These are phyloP conservation scores for Rhodofomes roseus DNA, from an alignment of 1,284 basidiomycete species.

Conservation along the genomic window DNA sequence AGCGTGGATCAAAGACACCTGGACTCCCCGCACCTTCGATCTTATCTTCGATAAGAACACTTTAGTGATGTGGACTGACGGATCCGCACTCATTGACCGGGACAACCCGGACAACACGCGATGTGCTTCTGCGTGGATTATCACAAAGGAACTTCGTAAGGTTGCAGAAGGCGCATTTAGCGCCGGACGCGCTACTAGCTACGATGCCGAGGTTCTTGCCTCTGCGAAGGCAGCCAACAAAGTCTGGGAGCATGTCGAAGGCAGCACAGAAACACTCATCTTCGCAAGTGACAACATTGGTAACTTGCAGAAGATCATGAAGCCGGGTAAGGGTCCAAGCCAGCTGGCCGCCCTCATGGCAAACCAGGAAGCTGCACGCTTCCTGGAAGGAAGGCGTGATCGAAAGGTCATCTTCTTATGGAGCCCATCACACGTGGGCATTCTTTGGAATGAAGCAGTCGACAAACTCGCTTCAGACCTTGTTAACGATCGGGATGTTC, in stretches of 20 bases:
- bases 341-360: background rate
- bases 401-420: background rate
- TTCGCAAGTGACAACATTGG: background rate
- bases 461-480: background rate
- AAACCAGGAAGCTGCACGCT: no score
- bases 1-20: background rate
- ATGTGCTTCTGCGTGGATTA: background rate
- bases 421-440: background rate
- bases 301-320: background rate
- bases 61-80: background rate
- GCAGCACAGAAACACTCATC: background rate
- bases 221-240: background rate
- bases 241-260: background rate
- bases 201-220: background rate
- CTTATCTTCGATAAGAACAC: background rate
- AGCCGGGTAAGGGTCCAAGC: background rate
- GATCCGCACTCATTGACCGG: background rate
- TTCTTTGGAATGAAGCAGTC: background rate
- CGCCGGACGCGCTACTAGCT: background rate
- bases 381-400: background rate
- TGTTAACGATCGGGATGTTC: no score
- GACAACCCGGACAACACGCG: background rate
- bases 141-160: background rate
- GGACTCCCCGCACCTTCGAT: background rate
- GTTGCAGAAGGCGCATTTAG: background rate